Conservation (phyloP, 176 grass and related monocot genomes). For the maize (Zea mays) region Zm-B73-REFERENCE-NAM-5.0 NC_050097.1:151971501-151972000, state of each 20-base stretch:
- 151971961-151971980: constrained; percentile 67
- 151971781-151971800: constrained; percentile 61
- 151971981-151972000: constrained; percentile 66
- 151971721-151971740: constrained; percentile 84
- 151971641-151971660: background rate
- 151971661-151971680: constrained; percentile 13
- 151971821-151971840: constrained; percentile 72
- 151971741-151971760: constrained; percentile 68
- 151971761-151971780: constrained; percentile 68
- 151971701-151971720: constrained; percentile 71
- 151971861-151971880: constrained; percentile 58
- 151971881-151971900: constrained; percentile 65
- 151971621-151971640: constrained; percentile 21
- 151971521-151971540: constrained; percentile 6
- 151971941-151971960: constrained; percentile 59
- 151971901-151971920: constrained; percentile 79
- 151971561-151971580: background rate
- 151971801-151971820: constrained; percentile 68
- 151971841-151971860: constrained; percentile 70
- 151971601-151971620: constrained; percentile 13
- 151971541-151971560: constrained; percentile 1
- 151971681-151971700: constrained; percentile 7
- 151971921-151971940: constrained; percentile 72
- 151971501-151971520: background rate
- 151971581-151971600: background rate